A percentile compares a stretch with the other conserved stretches of the same genome.
These are phyloP conservation scores for Penicillium brasilianum DNA, from an alignment of 2,329 filamentous ascomycete genomes.

Conservation along the genomic window DNA sequence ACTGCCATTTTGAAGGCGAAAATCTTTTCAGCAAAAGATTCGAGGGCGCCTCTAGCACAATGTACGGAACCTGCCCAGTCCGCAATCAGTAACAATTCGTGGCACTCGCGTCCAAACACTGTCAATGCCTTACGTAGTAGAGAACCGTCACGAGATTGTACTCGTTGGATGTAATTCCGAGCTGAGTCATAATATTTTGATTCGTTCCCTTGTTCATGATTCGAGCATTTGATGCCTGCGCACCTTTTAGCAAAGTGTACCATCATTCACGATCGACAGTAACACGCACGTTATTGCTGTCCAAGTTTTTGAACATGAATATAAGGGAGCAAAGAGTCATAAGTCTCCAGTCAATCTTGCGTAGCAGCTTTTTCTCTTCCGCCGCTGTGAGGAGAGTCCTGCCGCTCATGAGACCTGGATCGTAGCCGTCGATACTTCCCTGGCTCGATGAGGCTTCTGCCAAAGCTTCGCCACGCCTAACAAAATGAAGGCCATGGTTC, in stretches of 20 bases:
- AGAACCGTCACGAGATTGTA: slow-evolving; percentile 42
- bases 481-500: slow-evolving; percentile 27
- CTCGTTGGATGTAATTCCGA: slow-evolving; percentile 38
- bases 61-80: slow-evolving; percentile 29
- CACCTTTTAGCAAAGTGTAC: background rate
- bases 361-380: slow-evolving; percentile 54
- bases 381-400: slow-evolving; percentile 43
- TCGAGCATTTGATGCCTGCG: slow-evolving; percentile 40
- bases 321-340: slow-evolving; percentile 48
- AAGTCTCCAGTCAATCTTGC: slow-evolving; percentile 51
- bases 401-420: slow-evolving; percentile 39
- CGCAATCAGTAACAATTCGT: background rate
- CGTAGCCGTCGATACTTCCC: slow-evolving; percentile 35
- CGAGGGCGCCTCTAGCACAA: slow-evolving; percentile 33
- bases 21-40: slow-evolving; percentile 41
- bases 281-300: slow-evolving; percentile 36
- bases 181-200: slow-evolving; percentile 34
- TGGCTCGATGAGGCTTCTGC: slow-evolving; percentile 16
- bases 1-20: slow-evolving; percentile 37
- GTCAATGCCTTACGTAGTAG: slow-evolving; percentile 39
- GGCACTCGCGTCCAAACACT: background rate
- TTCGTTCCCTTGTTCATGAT: slow-evolving; percentile 44
- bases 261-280: background rate
- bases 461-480: slow-evolving; percentile 24
- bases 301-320: slow-evolving; percentile 39